A percentile compares a stretch with the other conserved stretches of the same genome.
phyloP scores from a whole-genome alignment of 306 rosid genomes.

The Myrica gale region DNA sequence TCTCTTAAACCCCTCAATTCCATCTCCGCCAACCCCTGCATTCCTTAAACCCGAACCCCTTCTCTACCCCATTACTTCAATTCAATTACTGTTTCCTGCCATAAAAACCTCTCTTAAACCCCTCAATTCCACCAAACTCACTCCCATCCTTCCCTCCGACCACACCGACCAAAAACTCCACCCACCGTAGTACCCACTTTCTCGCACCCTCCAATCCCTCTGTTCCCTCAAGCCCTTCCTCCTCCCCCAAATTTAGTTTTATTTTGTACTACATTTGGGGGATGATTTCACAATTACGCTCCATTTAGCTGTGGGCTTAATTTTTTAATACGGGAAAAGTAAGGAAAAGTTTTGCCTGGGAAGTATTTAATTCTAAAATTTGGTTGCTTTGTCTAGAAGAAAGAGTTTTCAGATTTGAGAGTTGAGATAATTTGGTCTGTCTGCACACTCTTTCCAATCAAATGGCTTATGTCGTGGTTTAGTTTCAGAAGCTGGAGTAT shows the following conservation, averaged over 20 bases:
- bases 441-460: not conserved
- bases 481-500: too few relatives aligned
- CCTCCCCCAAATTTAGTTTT: not conserved
- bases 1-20: conserved; percentile 23
- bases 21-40: conserved; percentile 13
- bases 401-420: too few relatives aligned
- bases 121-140: conserved; percentile 23
- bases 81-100: conserved; percentile 2
- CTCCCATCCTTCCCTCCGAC: conserved; percentile 25
- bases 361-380: not conserved
- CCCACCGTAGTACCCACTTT: conserved; percentile 6
- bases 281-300: not conserved
- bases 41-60: conserved; percentile 6
- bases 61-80: not conserved
- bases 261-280: too few relatives aligned
- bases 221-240: conserved; percentile 52
- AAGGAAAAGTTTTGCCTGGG: not conserved
- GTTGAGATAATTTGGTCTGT: too few relatives aligned
- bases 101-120: conserved; percentile 14
- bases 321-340: not conserved
- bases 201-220: conserved; percentile 33
- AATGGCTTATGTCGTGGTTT: not conserved
- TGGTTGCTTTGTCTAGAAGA: not conserved
- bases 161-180: conserved; percentile 10
- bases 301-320: not conserved